phyloP scores from a whole-genome alignment of 116 monocot genomes.

The Cymodocea nodosa region DNA sequence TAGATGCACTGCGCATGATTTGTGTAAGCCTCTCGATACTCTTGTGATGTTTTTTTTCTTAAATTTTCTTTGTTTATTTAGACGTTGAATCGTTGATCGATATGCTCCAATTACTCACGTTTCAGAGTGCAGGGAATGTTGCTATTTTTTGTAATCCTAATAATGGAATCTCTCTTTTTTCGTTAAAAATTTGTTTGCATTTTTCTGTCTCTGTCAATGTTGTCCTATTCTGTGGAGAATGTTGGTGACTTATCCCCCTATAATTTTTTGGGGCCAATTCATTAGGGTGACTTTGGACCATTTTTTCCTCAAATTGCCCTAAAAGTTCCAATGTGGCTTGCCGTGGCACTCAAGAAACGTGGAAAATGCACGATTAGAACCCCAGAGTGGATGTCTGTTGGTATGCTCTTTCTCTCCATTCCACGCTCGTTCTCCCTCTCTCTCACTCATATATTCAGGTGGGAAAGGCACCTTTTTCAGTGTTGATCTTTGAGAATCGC shows the following conservation, averaged over 20 bases:
- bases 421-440: too few species aligned
- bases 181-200: too few species aligned
- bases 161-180: too few species aligned
- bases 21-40: slow-evolving; percentile 4
- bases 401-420: slow-evolving; percentile 17
- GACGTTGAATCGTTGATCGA: too few species aligned
- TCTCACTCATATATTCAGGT: not conserved
- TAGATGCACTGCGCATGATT: slow-evolving; percentile 62
- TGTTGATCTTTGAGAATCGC: too few species aligned
- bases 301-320: slow-evolving; percentile 59
- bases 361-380: slow-evolving; percentile 56
- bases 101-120: too few species aligned
- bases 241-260: not conserved
- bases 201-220: not conserved
- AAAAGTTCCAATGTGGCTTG: slow-evolving; percentile 77
- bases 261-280: not conserved
- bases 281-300: slow-evolving; percentile 72
- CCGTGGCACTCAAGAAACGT: slow-evolving; percentile 71
- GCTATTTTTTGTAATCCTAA: too few species aligned
- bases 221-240: not conserved
- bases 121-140: too few species aligned
- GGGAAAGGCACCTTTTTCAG: too few species aligned
- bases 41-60: too few species aligned
- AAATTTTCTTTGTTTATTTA: too few species aligned
- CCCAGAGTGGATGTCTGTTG: slow-evolving; percentile 74